Evolutionary conservation across 179 eudicot species (phyloP), one percentile per base, ranked within the genome.

Genomic region (Drosera spatulata): DNA sequence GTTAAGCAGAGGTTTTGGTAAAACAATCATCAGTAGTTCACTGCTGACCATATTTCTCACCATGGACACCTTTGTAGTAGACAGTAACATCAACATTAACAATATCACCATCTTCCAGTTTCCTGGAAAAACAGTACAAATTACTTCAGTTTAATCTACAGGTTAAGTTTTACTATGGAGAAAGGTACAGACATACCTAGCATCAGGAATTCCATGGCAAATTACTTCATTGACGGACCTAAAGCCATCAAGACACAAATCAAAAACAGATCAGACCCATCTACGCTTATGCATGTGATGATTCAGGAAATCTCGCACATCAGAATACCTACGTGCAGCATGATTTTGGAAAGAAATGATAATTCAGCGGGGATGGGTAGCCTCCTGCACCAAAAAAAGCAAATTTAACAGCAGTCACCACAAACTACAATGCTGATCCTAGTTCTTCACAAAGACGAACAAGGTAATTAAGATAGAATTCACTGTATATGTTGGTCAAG

Each of bases 301-400:
- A 47, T 13, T 41, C 45, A 44, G 11, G 63, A 59, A 69, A 50
- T 37, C 58, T 66, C 61, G 73, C 71, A 74, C 47, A 71, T 11
- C 71, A 66, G 71, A 77, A 79, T 81, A 93, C 99, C 83, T 85
- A 93, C 99, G 99, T 93, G 99, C 99, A 93, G 87, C 99, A 93
- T 50, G 99, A 93, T 69, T 93, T 93, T 7, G 99, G 99, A 75
- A 93, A 93, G 71, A 86, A 93, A 77, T 93, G 80, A 72, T 93
- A 93, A 80, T 89, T 93, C 53, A 93, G 62, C 60, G 97, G 95
- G 69, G 99, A 93, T 51, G 99, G 99, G 79, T 93, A 93, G 66
- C 82, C 99, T 66, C 99, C 99, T 93, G 82, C 83, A 74, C 63
- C 40, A 22, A 22, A 22, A 22, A 22, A 22, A 22, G 33, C 33